Base-by-base conservation (phyloP, 176 grass and related monocot genomes). In the Juncus inflexus region DNA sequence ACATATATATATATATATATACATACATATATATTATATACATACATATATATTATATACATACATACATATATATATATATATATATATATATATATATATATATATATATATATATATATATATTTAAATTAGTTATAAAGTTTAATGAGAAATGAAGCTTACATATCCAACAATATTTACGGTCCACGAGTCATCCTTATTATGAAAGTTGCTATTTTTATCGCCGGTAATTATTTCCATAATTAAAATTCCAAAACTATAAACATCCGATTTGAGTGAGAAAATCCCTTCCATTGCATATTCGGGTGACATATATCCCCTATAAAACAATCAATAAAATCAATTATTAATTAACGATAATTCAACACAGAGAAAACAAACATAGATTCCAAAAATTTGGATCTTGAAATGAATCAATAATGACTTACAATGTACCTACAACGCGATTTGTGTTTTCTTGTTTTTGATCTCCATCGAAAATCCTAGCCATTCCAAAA, bases 401-500 rank as follows among this genome's bases (percentile, higher is more conserved):
- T 28, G 19, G 1, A 28, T 28, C 19, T 28, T 28, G 19, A 28
- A 28, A 28, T 28, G 19, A 28, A 28, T 28, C 19, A 28, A 28
- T 28, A 28, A 28, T 28, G 19, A 81, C 73, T 77, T 73, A 77
- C 83, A 71, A 86, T 74, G 73, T 86, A 54, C 82, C 86, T 9
- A 90, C 82, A 49, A 86, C 75, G 28, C 75, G 16, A 16, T 75
- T 69, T 2, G 86, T 90, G 42, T 77, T 90, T 0, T 67, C 82
- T 36, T 90, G 80, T 2, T 79, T 52, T 67, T 90, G 78, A 57
- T 90, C 80, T 14, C 80, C 81, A 2, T 78, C 75, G 12, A 90
- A 90, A 38, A 90, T 86, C 36, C 80, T 80, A 0, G 86, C 86
- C 86, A 90, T 81, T 3, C 86, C 86, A 2, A 90, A 90, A 28